Evolutionary conservation across 2,329 filamentous ascomycete genomes (phyloP).

Genomic region (Hypomyces rosellus): DNA sequence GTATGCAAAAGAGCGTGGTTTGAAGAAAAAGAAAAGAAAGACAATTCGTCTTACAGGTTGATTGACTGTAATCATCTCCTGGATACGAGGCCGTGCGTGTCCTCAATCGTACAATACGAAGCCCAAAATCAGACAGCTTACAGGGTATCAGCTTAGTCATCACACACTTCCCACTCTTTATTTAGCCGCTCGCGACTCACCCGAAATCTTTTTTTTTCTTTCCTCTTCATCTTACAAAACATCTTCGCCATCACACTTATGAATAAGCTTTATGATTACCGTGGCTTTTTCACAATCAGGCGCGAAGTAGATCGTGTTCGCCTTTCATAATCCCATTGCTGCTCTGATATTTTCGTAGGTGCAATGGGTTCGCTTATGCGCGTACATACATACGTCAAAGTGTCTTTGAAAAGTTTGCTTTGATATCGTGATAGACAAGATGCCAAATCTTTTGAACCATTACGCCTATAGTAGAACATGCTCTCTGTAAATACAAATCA

Average conservation of each 20-base stretch:
- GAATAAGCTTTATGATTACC: slow-evolving; percentile 24
- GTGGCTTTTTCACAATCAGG: slow-evolving; percentile 40
- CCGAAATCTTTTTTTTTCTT: slow-evolving; percentile 22
- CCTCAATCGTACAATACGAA: too few relatives aligned
- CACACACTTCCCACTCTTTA: not conserved
- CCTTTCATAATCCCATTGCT: slow-evolving; percentile 57
- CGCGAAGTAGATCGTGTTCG: slow-evolving; percentile 50
- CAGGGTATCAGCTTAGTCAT: slow-evolving; percentile 8
- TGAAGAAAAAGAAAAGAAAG: too few relatives aligned
- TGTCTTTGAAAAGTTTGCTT: slow-evolving; percentile 12
- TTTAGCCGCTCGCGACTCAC: too few relatives aligned
- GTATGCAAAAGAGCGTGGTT: too few relatives aligned
- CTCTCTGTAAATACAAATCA: slow-evolving; percentile 1
- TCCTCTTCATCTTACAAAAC: slow-evolving; percentile 43
- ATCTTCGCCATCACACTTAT: slow-evolving; percentile 32
- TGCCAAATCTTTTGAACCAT: slow-evolving; percentile 9
- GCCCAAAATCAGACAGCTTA: too few relatives aligned
- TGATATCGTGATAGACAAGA: not conserved
- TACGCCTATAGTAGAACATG: slow-evolving; percentile 8
- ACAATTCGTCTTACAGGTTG: too few relatives aligned
- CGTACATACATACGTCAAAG: slow-evolving; percentile 37
- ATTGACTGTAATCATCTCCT: too few relatives aligned
- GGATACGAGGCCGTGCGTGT: too few relatives aligned
- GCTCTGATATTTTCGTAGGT: slow-evolving; percentile 39
- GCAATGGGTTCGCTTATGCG: slow-evolving; percentile 57